A percentile compares a stretch with the other conserved stretches of the same genome.
Conservation (phyloP, 345 rosid genomes). For the Ceriops decandra region DNA sequence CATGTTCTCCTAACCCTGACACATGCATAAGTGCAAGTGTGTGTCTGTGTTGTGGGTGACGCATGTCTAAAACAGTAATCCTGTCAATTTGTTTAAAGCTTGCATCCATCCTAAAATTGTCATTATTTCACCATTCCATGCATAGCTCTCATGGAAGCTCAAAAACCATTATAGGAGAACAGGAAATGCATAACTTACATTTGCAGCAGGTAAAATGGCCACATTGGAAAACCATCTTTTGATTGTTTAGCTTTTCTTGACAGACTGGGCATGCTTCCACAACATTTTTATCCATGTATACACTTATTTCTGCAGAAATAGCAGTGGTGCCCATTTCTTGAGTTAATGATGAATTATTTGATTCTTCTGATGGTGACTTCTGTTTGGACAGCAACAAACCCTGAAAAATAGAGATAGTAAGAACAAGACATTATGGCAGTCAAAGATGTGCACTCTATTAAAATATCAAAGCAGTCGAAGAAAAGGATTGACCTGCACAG, state of each 20-base stretch:
- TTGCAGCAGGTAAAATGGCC: slow-evolving; percentile 91
- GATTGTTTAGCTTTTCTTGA: slow-evolving; percentile 69
- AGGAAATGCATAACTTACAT: slow-evolving; percentile 46
- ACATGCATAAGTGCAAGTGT: no score
- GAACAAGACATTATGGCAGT: background rate
- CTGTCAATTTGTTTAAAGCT: no score
- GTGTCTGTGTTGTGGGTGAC: no score
- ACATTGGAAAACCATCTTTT: slow-evolving; percentile 94
- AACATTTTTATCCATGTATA: slow-evolving; percentile 33
- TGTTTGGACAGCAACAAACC: slow-evolving; percentile 69
- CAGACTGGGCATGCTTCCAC: slow-evolving; percentile 91
- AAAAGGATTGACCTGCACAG: background rate
- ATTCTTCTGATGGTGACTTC: slow-evolving; percentile 38
- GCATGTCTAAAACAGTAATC: no score
- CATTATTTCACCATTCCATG: background rate
- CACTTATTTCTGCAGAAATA: slow-evolving; percentile 33
- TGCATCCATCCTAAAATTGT: no score
- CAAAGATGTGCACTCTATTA: no score
- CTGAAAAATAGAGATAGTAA: slow-evolving; percentile 38
- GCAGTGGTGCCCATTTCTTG: slow-evolving; percentile 32
- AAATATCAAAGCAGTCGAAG: no score
- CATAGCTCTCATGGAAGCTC: slow-evolving; percentile 4
- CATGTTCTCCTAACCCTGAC: no score
- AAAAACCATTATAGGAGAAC: slow-evolving; percentile 7
- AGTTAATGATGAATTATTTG: slow-evolving; percentile 36